Conservation (phyloP, 768 basidiomycete genomes). For the Leccinum aurantiacum region DNA sequence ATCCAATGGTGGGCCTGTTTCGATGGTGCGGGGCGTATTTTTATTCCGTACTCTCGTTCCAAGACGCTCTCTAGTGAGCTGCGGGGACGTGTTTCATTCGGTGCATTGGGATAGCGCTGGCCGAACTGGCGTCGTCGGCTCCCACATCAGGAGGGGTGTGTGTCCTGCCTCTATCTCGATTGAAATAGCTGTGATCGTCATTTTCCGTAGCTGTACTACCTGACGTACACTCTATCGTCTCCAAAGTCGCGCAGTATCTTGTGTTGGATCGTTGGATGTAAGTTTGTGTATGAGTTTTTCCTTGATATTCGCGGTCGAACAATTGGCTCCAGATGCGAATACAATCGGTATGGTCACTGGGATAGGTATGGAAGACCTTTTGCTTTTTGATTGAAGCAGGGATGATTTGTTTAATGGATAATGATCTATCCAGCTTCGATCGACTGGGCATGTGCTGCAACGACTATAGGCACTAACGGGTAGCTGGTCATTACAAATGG, state of each 20-base stretch:
- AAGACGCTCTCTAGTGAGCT: constrained; percentile 29
- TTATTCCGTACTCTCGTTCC: not conserved
- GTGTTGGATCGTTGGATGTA: constrained; percentile 70
- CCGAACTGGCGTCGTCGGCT: constrained; percentile 38
- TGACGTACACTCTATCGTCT: constrained; percentile 58
- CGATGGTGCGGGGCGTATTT: constrained; percentile 43
- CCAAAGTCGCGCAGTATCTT: constrained; percentile 55
- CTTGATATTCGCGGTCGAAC: not conserved
- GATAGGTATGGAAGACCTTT: constrained; percentile 23
- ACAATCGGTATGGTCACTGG: constrained; percentile 49
- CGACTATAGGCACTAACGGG: constrained; percentile 48
- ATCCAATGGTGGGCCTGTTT: constrained; percentile 47
- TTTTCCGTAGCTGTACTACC: constrained; percentile 52
- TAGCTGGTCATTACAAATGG: constrained; percentile 35
- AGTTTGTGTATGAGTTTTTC: constrained; percentile 13
- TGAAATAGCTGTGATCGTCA: not conserved
- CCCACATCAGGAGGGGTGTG: constrained; percentile 40
- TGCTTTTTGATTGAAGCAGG: not conserved
- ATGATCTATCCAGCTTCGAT: constrained; percentile 44
- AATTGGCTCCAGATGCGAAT: constrained; percentile 39
- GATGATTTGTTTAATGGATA: constrained; percentile 36
- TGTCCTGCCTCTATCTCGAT: not conserved
- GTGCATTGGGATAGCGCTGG: constrained; percentile 39
- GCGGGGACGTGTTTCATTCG: constrained; percentile 37
- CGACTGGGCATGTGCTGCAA: constrained; percentile 68